A percentile compares a stretch with the other conserved stretches of the same genome.
These are phyloP conservation scores for Syzygium aromaticum DNA, from an alignment of 345 rosid genomes.

Conservation along the genomic window DNA sequence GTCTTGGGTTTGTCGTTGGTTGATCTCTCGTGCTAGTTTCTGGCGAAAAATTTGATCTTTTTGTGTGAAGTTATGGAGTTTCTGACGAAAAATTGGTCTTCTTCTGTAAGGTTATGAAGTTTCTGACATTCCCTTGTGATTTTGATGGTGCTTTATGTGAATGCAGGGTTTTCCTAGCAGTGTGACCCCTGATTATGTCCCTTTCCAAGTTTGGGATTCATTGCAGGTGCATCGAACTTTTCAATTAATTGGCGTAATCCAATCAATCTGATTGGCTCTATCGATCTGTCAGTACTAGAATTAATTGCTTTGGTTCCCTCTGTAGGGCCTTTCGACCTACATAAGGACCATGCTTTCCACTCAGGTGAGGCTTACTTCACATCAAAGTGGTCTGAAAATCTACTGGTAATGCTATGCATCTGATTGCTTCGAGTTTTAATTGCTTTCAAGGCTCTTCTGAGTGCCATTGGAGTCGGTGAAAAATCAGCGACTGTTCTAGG, in stretches of 20 bases:
- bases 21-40: not conserved
- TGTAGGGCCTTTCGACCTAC: constrained; percentile 84
- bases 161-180: constrained; percentile 81
- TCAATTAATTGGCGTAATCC: not conserved
- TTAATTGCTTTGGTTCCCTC: not conserved
- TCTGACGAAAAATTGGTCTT: not conserved
- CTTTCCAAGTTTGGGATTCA: constrained; percentile 89
- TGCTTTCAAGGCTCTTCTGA: constrained; percentile 60
- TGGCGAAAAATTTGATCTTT: not conserved
- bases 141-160: not conserved
- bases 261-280: not conserved
- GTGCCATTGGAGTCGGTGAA: constrained; percentile 97
- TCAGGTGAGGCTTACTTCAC: constrained; percentile 39
- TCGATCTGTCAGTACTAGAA: not conserved
- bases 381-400: not conserved
- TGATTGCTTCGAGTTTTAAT: not conserved
- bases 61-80: not conserved
- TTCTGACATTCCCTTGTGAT: not conserved
- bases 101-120: not conserved
- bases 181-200: constrained; percentile 82
- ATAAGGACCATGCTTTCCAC: constrained; percentile 97
- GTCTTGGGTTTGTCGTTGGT: not conserved
- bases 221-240: constrained; percentile 47
- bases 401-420: not conserved
- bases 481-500: constrained; percentile 91